Evolutionary conservation across 2,329 filamentous ascomycete genomes (phyloP), one percentile per base, ranked within the genome.

Genomic region (Colletotrichum liaoningense): DNA sequence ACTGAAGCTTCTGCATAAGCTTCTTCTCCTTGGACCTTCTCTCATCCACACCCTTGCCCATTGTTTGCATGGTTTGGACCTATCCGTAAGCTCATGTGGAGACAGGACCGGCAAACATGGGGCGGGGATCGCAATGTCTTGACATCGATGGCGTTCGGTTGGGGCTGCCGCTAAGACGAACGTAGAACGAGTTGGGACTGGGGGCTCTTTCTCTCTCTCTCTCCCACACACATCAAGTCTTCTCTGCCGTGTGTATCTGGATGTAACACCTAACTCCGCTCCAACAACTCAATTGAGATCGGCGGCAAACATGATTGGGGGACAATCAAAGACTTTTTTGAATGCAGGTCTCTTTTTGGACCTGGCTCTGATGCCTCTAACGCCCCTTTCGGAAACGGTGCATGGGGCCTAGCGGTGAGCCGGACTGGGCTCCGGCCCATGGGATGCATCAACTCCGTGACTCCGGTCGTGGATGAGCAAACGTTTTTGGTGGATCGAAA

Each of bases 91-190:
- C 52, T 56, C 16, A 22, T 65, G 52, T 57, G 49, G 35, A 42
- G 19, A 24, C 11, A 6, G 38, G 38, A 16, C 24, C 28, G 16
- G 24, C 33, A 56, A 57, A 35, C 1, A 19, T 26, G 22, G 33
- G 26, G 24, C 3, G 33, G 33, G 30, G 22, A 30, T 56, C 52
- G 11, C 33, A 65, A 28, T 46, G 9, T 71, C 63, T 56, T 28
- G 63, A 63, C 49, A 49, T 57, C 56, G 55, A 62, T 22, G 56
- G 56, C 46, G 64, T 46, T 52, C 56, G 57, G 57, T 22, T 63
- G 46, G 26, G 63, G 57, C 63, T 28, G 28, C 56, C 63, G 56
- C 63, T 46, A 38, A 28, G 46, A 62, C n/a, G 14, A n/a, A 49
- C 19, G 7, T 49, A n/a, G 46, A 30, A 30, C 35, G 38, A 49